Evolutionary conservation across 768 basidiomycete species (phyloP).

Genomic region (Boletus coccyginus): DNA sequence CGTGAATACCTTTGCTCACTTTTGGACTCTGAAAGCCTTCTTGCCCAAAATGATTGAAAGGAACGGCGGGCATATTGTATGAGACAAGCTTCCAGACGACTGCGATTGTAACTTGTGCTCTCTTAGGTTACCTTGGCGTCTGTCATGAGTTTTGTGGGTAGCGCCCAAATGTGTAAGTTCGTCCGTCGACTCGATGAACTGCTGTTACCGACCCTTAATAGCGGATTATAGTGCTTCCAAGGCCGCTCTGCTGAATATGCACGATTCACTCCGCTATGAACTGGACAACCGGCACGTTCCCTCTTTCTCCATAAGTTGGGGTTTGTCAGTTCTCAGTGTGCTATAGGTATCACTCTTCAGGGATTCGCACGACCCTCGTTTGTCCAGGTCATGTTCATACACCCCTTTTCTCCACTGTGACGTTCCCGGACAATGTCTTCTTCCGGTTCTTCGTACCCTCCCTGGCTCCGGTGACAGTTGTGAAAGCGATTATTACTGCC

Average conservation of each 20-base stretch:
- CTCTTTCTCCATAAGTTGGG: not conserved
- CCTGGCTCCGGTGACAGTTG: conserved; percentile 67
- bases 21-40: conserved; percentile 92
- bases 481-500: conserved; percentile 78
- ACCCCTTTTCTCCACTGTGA: conserved; percentile 65
- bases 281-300: conserved; percentile 67
- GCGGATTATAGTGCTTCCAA: conserved; percentile 94
- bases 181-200: not conserved
- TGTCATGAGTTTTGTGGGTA: conserved; percentile 66
- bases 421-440: conserved; percentile 46
- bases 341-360: conserved; percentile 63
- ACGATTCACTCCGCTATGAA: conserved; percentile 86
- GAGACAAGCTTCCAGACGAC: conserved; percentile 22
- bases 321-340: not conserved
- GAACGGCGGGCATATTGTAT: conserved; percentile 81
- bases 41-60: conserved; percentile 80
- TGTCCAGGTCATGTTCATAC: conserved; percentile 80
- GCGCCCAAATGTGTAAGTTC: conserved; percentile 71
- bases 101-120: conserved; percentile 12
- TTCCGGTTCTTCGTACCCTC: conserved; percentile 78
- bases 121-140: conserved; percentile 75
- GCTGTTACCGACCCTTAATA: conserved; percentile 28
- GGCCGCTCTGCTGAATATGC: conserved; percentile 77
- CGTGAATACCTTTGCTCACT: conserved; percentile 86
- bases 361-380: conserved; percentile 85